phyloP scores from a whole-genome alignment of 129 eudicot species.

The Kitagawia praeruptora region DNA sequence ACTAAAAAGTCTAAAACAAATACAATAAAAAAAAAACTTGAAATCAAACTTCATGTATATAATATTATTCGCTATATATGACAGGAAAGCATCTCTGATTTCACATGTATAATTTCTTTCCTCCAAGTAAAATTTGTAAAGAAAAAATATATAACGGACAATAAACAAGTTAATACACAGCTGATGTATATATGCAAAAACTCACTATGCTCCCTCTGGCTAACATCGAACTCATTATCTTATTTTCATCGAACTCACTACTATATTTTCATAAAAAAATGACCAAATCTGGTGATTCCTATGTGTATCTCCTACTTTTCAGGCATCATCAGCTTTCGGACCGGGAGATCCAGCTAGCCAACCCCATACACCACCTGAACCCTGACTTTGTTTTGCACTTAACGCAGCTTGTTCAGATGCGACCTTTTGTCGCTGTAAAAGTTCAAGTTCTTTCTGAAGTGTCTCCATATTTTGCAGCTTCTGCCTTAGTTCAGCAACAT shows the following conservation, averaged over 20 bases:
- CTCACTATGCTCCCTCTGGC: slow-evolving; percentile 12
- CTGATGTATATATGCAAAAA: slow-evolving; percentile 8
- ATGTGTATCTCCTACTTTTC: slow-evolving; percentile 17
- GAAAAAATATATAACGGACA: not conserved
- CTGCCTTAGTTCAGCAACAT: slow-evolving; percentile 92
- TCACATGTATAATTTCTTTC: not conserved
- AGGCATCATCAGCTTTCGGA: slow-evolving; percentile 38
- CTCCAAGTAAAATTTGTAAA: not conserved
- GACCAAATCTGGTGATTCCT: slow-evolving; percentile 13
- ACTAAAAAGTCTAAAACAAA: too few species aligned
- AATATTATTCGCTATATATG: not conserved
- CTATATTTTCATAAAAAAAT: not conserved
- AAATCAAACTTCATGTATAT: not conserved
- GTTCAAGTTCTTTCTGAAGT: slow-evolving; percentile 82
- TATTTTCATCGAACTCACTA: slow-evolving; percentile 12
- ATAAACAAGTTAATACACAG: not conserved
- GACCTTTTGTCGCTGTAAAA: slow-evolving; percentile 85
- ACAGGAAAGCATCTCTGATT: not conserved
- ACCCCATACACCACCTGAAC: slow-evolving; percentile 98
- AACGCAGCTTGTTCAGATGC: slow-evolving; percentile 92
- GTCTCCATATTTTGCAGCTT: slow-evolving; percentile 94
- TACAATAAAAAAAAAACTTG: not conserved
- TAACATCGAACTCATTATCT: not conserved
- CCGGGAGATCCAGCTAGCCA: slow-evolving; percentile 94
- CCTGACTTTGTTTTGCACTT: slow-evolving; percentile 64